Percentiles rank a stretch among this genome's conserved stretches.
Conservation (phyloP, 169 alveolate genomes). For the Plasmodium relictum region DNA sequence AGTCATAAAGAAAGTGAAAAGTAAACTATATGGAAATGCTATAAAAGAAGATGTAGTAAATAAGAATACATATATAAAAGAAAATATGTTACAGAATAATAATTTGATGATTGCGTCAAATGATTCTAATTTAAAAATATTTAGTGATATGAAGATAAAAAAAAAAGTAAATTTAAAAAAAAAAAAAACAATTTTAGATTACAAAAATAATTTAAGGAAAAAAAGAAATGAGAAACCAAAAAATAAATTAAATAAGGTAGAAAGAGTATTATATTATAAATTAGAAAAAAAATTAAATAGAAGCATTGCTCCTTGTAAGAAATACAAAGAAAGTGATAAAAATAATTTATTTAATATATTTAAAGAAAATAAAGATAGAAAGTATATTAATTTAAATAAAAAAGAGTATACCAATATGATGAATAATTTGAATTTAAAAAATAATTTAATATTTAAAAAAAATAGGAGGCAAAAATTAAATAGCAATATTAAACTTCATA, state of each 20-base stretch:
- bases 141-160: slow-evolving; percentile 28
- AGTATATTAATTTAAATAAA: neutral
- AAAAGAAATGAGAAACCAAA: slow-evolving; percentile 23
- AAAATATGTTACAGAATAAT: slow-evolving; percentile 7
- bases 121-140: slow-evolving; percentile 31
- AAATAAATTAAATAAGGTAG: slow-evolving; percentile 8
- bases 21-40: slow-evolving; percentile 34
- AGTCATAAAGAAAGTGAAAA: slow-evolving; percentile 51
- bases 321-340: slow-evolving; percentile 18
- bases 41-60: slow-evolving; percentile 18
- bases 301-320: neutral
- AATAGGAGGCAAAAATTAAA: slow-evolving; percentile 5
- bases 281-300: slow-evolving; percentile 8
- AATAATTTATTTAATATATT: neutral
- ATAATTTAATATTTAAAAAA: slow-evolving; percentile 24
- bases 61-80: neutral
- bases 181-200: slow-evolving; percentile 21
- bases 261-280: neutral
- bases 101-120: slow-evolving; percentile 10
- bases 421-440: slow-evolving; percentile 13
- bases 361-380: neutral
- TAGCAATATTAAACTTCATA: neutral
- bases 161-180: slow-evolving; percentile 18
- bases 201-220: slow-evolving; percentile 23
- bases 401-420: neutral